Percentiles rank a stretch among this genome's conserved stretches.
Evolutionary conservation across 257 asterid species (phyloP).

Genomic region (Plantago ovata): DNA sequence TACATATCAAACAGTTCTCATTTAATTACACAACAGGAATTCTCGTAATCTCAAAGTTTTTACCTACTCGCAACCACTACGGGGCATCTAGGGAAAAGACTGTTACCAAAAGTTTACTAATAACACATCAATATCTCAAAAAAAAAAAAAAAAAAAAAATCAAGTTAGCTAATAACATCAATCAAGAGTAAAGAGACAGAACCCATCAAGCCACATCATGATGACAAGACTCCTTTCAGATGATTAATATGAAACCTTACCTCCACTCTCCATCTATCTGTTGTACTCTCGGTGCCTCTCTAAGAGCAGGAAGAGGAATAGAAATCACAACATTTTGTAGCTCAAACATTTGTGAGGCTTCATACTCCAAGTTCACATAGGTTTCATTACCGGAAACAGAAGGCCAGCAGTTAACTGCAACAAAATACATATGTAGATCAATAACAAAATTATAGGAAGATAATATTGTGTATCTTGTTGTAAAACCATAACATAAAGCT

Average conservation of each 20-base stretch:
- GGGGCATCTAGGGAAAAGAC: too few species aligned
- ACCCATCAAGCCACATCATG: not conserved
- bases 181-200: not conserved
- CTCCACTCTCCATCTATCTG: slow-evolving; percentile 96
- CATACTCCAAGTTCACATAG: slow-evolving; percentile 85
- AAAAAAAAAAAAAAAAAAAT: too few species aligned
- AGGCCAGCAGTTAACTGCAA: slow-evolving; percentile 94
- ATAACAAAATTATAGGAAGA: not conserved
- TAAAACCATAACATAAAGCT: slow-evolving; percentile 25
- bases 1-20: too few species aligned
- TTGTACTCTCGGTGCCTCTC: slow-evolving; percentile 75
- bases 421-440: slow-evolving; percentile 16
- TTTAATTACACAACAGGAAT: too few species aligned
- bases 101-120: too few species aligned
- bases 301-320: slow-evolving; percentile 93
- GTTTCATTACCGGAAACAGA: slow-evolving; percentile 89
- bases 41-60: too few species aligned
- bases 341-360: slow-evolving; percentile 69
- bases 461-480: not conserved
- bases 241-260: slow-evolving; percentile 28
- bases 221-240: not conserved
- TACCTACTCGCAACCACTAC: too few species aligned
- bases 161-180: not conserved
- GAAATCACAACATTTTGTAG: slow-evolving; percentile 87
- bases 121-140: too few species aligned